These are phyloP conservation scores for Xanthoconium stramineum DNA, from an alignment of 768 basidiomycete genomes.

Conservation along the genomic window DNA sequence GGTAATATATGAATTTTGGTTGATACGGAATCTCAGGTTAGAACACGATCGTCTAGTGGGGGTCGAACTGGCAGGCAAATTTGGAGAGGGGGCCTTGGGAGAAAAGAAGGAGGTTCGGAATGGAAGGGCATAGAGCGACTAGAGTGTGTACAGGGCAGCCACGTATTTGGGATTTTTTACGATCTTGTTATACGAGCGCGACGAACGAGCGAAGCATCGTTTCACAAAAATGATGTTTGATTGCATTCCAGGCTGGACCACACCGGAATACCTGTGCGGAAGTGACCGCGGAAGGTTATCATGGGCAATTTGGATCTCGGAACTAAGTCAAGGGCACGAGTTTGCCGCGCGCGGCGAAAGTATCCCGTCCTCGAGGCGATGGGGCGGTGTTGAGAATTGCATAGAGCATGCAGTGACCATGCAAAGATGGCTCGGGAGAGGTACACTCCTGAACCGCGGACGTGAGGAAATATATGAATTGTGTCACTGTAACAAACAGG, in stretches of 20 bases:
- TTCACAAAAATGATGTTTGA: not conserved
- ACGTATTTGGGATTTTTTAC: not conserved
- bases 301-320: slow-evolving; percentile 3
- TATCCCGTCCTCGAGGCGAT: slow-evolving; percentile 21
- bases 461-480: slow-evolving; percentile 3
- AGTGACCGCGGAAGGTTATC: not conserved
- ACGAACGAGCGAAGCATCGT: not conserved
- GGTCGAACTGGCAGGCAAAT: slow-evolving; percentile 39
- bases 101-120: not conserved
- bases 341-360: slow-evolving; percentile 11
- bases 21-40: slow-evolving; percentile 40
- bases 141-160: not conserved
- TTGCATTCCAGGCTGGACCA: not conserved
- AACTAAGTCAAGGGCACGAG: slow-evolving; percentile 17
- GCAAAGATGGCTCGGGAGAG: not conserved
- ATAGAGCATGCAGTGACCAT: not conserved
- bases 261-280: not conserved
- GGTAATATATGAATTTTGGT: slow-evolving; percentile 43
- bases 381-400: slow-evolving; percentile 11
- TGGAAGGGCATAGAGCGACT: not conserved
- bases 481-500: slow-evolving; percentile 1
- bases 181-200: not conserved
- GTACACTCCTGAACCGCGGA: not conserved
- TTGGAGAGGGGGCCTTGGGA: slow-evolving; percentile 41
- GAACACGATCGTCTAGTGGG: slow-evolving; percentile 43